These are phyloP conservation scores for Suillus ampliporus DNA, from an alignment of 768 basidiomycete species.

Conservation along the genomic window DNA sequence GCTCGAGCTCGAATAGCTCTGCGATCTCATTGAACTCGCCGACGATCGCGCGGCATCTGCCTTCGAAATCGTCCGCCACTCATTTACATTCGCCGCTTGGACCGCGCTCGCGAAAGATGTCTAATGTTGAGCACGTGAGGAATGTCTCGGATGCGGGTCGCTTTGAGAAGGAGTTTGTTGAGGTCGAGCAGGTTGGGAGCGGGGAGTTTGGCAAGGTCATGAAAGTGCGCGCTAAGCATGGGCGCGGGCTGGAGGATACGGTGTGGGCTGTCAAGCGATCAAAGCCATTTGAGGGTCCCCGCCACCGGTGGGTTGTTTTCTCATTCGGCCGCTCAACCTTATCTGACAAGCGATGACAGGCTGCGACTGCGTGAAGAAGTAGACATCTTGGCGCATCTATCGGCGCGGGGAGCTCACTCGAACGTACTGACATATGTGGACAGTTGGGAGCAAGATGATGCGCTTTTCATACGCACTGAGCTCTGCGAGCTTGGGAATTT, in stretches of 20 bases:
- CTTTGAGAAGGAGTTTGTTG: slow-evolving; percentile 82
- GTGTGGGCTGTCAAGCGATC: slow-evolving; percentile 94
- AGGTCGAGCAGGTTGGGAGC: slow-evolving; percentile 82
- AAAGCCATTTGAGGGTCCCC: slow-evolving; percentile 87
- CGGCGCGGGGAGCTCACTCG: slow-evolving; percentile 58
- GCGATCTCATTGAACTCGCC: slow-evolving; percentile 52
- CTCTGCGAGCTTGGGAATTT: slow-evolving; percentile 94
- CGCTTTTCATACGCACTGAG: slow-evolving; percentile 91
- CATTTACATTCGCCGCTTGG: slow-evolving; percentile 7
- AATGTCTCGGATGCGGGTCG: slow-evolving; percentile 58
- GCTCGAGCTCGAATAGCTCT: slow-evolving; percentile 61
- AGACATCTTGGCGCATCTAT: slow-evolving; percentile 84
- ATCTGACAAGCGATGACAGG: slow-evolving; percentile 42
- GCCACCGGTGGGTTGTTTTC: slow-evolving; percentile 73
- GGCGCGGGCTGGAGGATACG: slow-evolving; percentile 41
- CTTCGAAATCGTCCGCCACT: slow-evolving; percentile 21
- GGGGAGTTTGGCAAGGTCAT: slow-evolving; percentile 95
- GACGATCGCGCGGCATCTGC: slow-evolving; percentile 43
- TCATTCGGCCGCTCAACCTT: slow-evolving; percentile 3
- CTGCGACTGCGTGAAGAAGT: slow-evolving; percentile 93
- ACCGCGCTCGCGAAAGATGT: slow-evolving; percentile 27
- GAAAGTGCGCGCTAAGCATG: slow-evolving; percentile 75
- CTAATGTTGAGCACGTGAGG: slow-evolving; percentile 21
- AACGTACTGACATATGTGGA: slow-evolving; percentile 90
- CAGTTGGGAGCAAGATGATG: slow-evolving; percentile 94